Evolutionary conservation across 169 alveolate genomes (phyloP).

Genomic region (Plasmodium gonderi): DNA sequence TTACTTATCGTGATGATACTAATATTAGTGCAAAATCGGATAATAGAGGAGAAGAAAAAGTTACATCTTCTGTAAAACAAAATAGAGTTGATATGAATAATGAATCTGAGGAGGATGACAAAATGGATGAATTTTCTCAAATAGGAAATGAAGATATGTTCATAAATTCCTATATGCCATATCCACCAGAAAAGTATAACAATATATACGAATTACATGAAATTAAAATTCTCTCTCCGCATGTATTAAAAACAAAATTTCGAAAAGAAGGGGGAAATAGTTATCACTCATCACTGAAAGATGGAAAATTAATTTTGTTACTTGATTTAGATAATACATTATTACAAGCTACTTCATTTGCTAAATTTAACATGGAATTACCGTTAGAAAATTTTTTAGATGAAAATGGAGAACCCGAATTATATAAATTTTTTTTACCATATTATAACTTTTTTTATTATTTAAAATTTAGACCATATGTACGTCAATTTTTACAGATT

Average conservation of each 20-base stretch:
- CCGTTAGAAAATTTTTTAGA: slow-evolving; percentile 89
- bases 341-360: slow-evolving; percentile 90
- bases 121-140: not conserved
- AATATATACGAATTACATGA: slow-evolving; percentile 73
- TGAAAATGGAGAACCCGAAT: slow-evolving; percentile 91
- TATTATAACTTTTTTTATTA: slow-evolving; percentile 88
- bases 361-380: slow-evolving; percentile 87
- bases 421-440: slow-evolving; percentile 90
- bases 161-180: slow-evolving; percentile 66
- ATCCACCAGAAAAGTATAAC: slow-evolving; percentile 73
- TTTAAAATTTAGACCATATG: slow-evolving; percentile 92
- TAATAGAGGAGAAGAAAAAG: not conserved
- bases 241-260: slow-evolving; percentile 52
- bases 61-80: not conserved
- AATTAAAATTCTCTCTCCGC: slow-evolving; percentile 71
- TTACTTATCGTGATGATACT: not conserved
- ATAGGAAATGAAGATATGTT: slow-evolving; percentile 38
- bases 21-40: not conserved
- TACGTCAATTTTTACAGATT: slow-evolving; percentile 88
- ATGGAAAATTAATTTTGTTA: slow-evolving; percentile 87
- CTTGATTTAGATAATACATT: slow-evolving; percentile 92
- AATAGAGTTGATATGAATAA: not conserved
- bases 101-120: not conserved
- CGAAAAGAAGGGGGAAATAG: slow-evolving; percentile 15
- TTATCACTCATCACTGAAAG: slow-evolving; percentile 75